phyloP scores from a whole-genome alignment of 805 yeast species.

The Myxozyma nipponensis region DNA sequence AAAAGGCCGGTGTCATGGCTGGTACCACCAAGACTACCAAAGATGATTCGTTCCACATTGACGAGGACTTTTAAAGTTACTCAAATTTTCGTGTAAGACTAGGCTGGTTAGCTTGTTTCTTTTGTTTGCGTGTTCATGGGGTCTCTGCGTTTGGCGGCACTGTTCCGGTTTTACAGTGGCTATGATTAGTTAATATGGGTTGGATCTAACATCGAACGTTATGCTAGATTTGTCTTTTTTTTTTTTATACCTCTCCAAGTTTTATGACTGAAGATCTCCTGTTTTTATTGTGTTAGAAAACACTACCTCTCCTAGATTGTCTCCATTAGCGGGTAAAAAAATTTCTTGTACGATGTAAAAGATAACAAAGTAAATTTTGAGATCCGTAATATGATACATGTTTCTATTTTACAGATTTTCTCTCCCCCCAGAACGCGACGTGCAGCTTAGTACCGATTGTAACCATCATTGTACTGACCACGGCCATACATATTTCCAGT shows the following conservation, averaged over 20 bases:
- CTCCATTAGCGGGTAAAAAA: too few species aligned
- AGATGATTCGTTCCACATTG: conserved; percentile 64
- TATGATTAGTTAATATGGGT: too few species aligned
- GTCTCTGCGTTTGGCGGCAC: neutral
- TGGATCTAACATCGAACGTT: too few species aligned
- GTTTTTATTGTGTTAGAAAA: too few species aligned
- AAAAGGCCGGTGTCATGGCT: conserved; percentile 99
- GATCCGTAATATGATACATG: neutral
- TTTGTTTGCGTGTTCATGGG: neutral
- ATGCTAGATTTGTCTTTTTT: neutral
- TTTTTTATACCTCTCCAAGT: neutral
- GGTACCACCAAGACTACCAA: conserved; percentile 43
- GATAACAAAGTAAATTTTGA: too few species aligned
- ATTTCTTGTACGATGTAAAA: too few species aligned
- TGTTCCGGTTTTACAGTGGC: too few species aligned
- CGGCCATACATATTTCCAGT: neutral
- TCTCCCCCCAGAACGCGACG: too few species aligned
- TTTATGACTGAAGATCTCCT: neutral
- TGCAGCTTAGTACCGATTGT: conserved; percentile 11
- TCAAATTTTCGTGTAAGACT: neutral
- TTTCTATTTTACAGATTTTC: neutral
- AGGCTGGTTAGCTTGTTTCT: neutral
- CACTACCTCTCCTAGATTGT: too few species aligned
- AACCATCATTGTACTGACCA: conserved; percentile 4
- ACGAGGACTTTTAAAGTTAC: conserved; percentile 79